Evolutionary conservation across 2,329 filamentous ascomycete genomes (phyloP), one percentile per base, ranked within the genome.

Genomic region (Colletotrichum coccodes): DNA sequence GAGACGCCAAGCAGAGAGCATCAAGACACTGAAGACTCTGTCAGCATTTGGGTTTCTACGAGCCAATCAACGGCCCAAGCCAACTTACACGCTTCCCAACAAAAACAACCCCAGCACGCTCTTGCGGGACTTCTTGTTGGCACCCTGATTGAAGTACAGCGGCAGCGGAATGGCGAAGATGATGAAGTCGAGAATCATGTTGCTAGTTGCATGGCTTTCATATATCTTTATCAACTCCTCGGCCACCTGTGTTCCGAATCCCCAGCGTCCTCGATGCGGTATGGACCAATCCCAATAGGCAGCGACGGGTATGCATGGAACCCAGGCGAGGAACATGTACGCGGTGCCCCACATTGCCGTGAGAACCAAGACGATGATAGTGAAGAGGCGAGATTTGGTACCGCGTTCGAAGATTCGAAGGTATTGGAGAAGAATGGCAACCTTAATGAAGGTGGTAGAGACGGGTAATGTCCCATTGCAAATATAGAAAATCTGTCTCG

Each of bases 111-210:
- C 62, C 0, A 76, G 68, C 6, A 80, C 74, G 2, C 76, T 75
- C 12, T 78, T 59, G 1, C 79, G 73, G 34, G 77, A 76, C 71
- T 74, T 77, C 63, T 72, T 72, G 36, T 72, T 71, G 23, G 73
- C 73, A 28, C 63, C 60, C 4, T 70, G 72, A 23, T 73, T 59
- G 36, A 78, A 75, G 46, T 75, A 79, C 0, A 79, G 58, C n/a
- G 77, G 76, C 2, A 77, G 65, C 2, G 77, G 75, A 8, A 80
- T 76, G 9, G 75, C 71, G 14, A 80, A 75, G 2, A 79, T 74
- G 44, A 75, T 34, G 16, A 78, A 72, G 38, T 80, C 76, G 1
- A 80, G 68, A 2, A 77, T 53, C 64, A 77, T 75, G 42, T 80
- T 80, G 8, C 72, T 75, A 1, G 69, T 70, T 6, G 74, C 73